Evolutionary conservation across 306 rosid genomes (phyloP), one percentile per base, ranked within the genome.

Genomic region (Quercus robur): DNA sequence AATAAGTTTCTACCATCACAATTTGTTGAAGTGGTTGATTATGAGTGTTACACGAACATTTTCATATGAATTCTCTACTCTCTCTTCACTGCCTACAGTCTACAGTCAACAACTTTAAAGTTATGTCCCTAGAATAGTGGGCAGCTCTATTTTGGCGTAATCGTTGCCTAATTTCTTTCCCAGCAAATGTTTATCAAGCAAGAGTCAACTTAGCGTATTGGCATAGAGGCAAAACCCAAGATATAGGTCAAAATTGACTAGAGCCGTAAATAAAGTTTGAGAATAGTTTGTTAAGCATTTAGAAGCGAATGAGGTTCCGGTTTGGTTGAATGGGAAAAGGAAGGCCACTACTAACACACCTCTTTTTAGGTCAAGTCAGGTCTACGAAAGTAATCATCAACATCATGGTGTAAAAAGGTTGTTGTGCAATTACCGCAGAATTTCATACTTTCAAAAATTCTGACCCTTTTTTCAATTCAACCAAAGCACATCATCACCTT

Each of bases 281-380:
- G 8, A 3, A 33, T 33, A 33, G 35, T 13, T 26, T 49, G 54
- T 11, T 49, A 49, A 12, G 3, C 15, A 12, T 12, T 62, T 0
- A 26, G 38, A 26, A 5, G 78, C 69, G 6, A 71, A 78, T 56
- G 61, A 56, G 76, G 76, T 57, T 30, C 21, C 18, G 56, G 31
- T 64, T 83, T 81, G 70, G 82, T 69, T 44, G 63, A 84, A 21
- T 5, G 52, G 19, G 25, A 71, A 73, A 78, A 33, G 56, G 17
- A 54, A 70, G 71, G 17, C 75, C 82, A 81, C 81, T 49, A 74
- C 83, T 62, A 74, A 62, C 15, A 76, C 28, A 0, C 71, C 62
- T 74, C n/a, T 63, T 52, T 17, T 74, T 56, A 33, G 70, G 87
- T 84, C 87, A 84, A 82, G 75, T 28, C 30, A 69, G 78, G 89